Base-by-base conservation (phyloP, 768 basidiomycete genomes). In the Psilocybe azurescens region DNA sequence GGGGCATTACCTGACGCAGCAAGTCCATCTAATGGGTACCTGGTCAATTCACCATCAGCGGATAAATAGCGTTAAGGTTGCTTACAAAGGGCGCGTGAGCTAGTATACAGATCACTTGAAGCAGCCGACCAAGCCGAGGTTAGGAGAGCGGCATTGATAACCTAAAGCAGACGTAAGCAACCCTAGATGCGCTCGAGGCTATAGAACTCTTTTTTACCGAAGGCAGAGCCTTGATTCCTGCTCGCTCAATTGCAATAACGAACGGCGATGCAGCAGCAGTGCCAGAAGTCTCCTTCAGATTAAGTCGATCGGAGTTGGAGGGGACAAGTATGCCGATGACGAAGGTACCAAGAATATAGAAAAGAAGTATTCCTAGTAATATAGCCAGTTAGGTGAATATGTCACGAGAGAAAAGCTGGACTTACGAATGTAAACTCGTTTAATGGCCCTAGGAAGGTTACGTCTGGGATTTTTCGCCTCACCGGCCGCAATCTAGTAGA, bases 121-220 rank as follows among this genome's bases (percentile, higher is more conserved):
- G 92, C 93, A 36, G 95, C 95, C 28, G 95, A 97, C 90, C 93
- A 95, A 5, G 95, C 95, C 2, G 94, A 93, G 41, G 91, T 93
- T 65, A 99, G 76, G 13, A 97, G 81, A 72, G 86, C 88, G 3
- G 90, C 91, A 69, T 93, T 94, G 72, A 94, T 93, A 41, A 93
- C 78, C 89, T 90, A 49, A 11, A 7, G 56, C 32, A 29, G 49
- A 52, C 24, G 58, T n/a, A 18, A 29, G 28, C 29, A 32, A 16
- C 13, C 13, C 44, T 33, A 29, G 8, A 32, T 49, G 33, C 20
- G 28, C 39, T 20, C n/a, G 1, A 24, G 16, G 33, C 5, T 49
- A 50, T 32, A 49, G 20, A 20, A 20, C 18, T 24, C 24, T 30
- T 56, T 64, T 86, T 74, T 70, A 95, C 90, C 47, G 88, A 90